Conservation (phyloP, 2,329 filamentous ascomycete genomes). For the Capronia americana region DNA sequence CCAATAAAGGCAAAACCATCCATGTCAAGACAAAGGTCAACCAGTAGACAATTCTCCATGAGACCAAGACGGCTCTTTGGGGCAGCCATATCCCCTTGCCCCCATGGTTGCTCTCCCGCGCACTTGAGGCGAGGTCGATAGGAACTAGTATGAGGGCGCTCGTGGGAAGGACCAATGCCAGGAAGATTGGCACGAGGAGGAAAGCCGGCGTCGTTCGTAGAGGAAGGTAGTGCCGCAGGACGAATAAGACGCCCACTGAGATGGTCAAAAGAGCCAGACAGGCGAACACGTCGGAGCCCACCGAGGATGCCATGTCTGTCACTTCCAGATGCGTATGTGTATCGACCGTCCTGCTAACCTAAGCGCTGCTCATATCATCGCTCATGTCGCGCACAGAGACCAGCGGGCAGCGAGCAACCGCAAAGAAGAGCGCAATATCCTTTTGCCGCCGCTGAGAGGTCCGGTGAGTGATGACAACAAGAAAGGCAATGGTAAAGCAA, state of each 20-base stretch:
- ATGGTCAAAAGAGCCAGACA: conserved; percentile 74
- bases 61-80: conserved; percentile 76
- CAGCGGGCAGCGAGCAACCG: not conserved
- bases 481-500: conserved; percentile 1
- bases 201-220: conserved; percentile 89
- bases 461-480: not conserved
- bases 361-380: conserved; percentile 1
- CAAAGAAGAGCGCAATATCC: conserved; percentile 2
- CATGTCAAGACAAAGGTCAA: conserved; percentile 93
- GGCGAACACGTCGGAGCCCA: conserved; percentile 82
- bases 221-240: conserved; percentile 88
- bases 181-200: conserved; percentile 89
- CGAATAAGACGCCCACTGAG: conserved; percentile 76
- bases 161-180: conserved; percentile 90
- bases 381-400: not conserved
- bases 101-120: conserved; percentile 65
- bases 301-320: conserved; percentile 55
- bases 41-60: conserved; percentile 97
- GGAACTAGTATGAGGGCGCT: conserved; percentile 91
- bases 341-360: not conserved
- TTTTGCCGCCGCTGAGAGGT: not conserved
- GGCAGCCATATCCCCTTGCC: conserved; percentile 84
- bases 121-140: conserved; percentile 90
- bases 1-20: conserved; percentile 92
- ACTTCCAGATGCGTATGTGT: not conserved